A percentile compares a stretch with the other conserved stretches of the same genome.
These are phyloP conservation scores for Metschnikowia henanensis DNA, from an alignment of 805 yeast genomes.

Conservation along the genomic window DNA sequence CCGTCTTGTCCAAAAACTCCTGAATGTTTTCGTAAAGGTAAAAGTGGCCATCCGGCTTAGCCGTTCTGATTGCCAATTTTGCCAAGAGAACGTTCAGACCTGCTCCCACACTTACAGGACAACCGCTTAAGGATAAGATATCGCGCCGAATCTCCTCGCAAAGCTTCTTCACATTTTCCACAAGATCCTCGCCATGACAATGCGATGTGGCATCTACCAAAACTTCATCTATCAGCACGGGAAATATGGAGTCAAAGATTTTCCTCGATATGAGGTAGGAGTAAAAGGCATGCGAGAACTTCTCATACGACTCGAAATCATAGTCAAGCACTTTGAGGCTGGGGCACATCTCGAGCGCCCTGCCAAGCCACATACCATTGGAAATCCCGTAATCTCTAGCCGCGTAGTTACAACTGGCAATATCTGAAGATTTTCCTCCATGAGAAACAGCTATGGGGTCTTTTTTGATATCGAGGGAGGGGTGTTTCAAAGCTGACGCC, in stretches of 20 bases:
- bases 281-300: conserved; percentile 64
- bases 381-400: conserved; percentile 77
- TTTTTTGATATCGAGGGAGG: conserved; percentile 49
- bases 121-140: conserved; percentile 47
- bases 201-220: conserved; percentile 59
- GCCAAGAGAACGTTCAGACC: conserved; percentile 75
- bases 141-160: conserved; percentile 38
- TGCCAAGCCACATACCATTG: conserved; percentile 89
- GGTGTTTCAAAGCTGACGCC: conserved; percentile 64
- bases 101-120: conserved; percentile 81
- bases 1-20: conserved; percentile 36
- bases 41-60: conserved; percentile 77
- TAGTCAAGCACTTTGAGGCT: conserved; percentile 62
- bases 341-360: conserved; percentile 69
- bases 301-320: conserved; percentile 73
- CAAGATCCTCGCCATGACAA: conserved; percentile 13
- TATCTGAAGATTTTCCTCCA: conserved; percentile 65
- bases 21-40: conserved; percentile 33
- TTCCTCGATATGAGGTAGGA: conserved; percentile 48
- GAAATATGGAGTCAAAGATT: conserved; percentile 54
- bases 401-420: conserved; percentile 89
- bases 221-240: conserved; percentile 92
- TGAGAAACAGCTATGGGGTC: conserved; percentile 65
- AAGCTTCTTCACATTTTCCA: conserved; percentile 15
- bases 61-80: conserved; percentile 65